phyloP scores from a whole-genome alignment of 768 basidiomycete species.

The Collybia sp. region DNA sequence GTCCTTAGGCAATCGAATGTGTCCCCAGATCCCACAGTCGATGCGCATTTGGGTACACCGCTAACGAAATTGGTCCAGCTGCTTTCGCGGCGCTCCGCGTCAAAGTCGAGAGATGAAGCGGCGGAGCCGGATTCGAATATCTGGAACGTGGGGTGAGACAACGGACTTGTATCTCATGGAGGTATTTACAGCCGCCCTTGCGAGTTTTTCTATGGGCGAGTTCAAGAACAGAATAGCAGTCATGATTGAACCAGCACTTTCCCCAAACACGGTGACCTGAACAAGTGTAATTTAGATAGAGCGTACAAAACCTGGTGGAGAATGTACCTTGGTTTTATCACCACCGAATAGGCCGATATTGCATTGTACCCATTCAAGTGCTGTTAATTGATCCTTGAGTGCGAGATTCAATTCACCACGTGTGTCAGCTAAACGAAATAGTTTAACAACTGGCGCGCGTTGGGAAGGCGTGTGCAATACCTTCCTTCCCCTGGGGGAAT shows the following conservation, averaged over 20 bases:
- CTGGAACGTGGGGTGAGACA: conserved; percentile 11
- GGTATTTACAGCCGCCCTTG: conserved; percentile 23
- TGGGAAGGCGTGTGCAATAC: background rate
- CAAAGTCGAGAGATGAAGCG: conserved; percentile 21
- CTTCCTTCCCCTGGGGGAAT: conserved; percentile 34
- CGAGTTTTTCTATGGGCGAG: conserved; percentile 23
- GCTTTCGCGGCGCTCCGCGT: conserved; percentile 21
- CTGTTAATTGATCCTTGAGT: conserved; percentile 39
- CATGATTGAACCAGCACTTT: conserved; percentile 45
- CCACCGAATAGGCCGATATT: conserved; percentile 55
- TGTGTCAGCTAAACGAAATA: conserved; percentile 21
- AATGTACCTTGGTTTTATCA: conserved; percentile 32
- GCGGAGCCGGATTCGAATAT: conserved; percentile 39
- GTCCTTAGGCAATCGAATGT: conserved; percentile 29
- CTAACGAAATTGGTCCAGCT: conserved; percentile 35
- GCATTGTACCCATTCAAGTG: conserved; percentile 51
- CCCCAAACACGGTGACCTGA: conserved; percentile 21
- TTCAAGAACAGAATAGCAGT: conserved; percentile 34
- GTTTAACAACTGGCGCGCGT: background rate
- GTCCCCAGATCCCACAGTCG: conserved; percentile 14
- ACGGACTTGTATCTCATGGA: background rate
- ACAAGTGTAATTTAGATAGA: background rate
- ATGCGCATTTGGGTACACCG: conserved; percentile 28
- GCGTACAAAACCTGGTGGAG: conserved; percentile 19
- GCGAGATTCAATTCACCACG: conserved; percentile 39